These are phyloP conservation scores for Pythium angustatum DNA, from an alignment of 352 stramenopile species.

Conservation along the genomic window DNA sequence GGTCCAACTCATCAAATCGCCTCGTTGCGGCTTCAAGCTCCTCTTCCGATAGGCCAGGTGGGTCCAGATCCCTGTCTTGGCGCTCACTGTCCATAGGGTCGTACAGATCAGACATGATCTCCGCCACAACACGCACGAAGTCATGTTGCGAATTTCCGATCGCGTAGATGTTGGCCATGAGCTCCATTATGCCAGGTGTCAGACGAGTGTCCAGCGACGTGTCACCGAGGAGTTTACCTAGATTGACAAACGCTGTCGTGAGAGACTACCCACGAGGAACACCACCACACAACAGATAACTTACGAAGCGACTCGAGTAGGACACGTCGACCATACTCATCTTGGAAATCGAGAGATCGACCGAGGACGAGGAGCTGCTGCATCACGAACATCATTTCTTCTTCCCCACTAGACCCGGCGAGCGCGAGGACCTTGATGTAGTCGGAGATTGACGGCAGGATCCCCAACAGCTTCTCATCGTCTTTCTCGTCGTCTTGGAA, in stretches of 20 bases:
- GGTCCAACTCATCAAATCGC: constrained; percentile 71
- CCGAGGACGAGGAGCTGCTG: constrained; percentile 68
- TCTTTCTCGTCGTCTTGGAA: constrained; percentile 67
- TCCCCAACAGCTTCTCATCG: constrained; percentile 44
- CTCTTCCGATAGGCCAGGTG: constrained; percentile 45
- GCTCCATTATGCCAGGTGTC: constrained; percentile 69
- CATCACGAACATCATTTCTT: constrained; percentile 62
- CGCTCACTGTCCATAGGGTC: constrained; percentile 54
- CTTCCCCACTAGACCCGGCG: constrained; percentile 42
- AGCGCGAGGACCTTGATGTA: constrained; percentile 67
- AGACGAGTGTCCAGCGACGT: constrained; percentile 56
- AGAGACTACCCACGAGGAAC: not conserved
- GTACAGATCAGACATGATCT: constrained; percentile 80
- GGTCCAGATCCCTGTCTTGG: constrained; percentile 27
- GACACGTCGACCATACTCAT: constrained; percentile 75
- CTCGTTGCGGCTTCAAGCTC: constrained; percentile 50
- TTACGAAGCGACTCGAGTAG: constrained; percentile 68
- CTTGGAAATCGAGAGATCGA: constrained; percentile 72
- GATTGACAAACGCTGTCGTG: not conserved
- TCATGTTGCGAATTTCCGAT: constrained; percentile 64
- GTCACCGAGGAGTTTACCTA: constrained; percentile 62
- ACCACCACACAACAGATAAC: constrained; percentile 8
- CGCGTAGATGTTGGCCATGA: constrained; percentile 75
- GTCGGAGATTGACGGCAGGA: constrained; percentile 67
- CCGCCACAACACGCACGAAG: constrained; percentile 75